Base-by-base conservation (phyloP, 2,329 filamentous ascomycete genomes). In the Acrodontium crateriforme region DNA sequence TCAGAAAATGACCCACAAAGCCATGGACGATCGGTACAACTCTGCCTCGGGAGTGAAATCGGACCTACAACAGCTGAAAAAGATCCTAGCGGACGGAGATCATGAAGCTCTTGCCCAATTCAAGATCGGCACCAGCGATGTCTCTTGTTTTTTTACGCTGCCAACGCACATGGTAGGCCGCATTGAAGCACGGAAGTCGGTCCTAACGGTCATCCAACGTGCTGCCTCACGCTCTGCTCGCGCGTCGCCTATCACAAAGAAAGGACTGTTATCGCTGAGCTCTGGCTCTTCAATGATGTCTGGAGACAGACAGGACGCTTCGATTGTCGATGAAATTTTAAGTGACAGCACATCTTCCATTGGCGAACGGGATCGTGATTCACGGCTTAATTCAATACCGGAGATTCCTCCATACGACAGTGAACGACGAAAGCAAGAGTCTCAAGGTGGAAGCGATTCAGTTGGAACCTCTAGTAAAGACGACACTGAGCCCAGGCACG, bases 91-190 rank as follows among this genome's bases (percentile, higher is more conserved):
- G 3, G 72, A 83, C 42, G 85, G 83, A 11, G 76, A 93, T 42
- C 65, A 68, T 35, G 59, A 70, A 28, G 73, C 74, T 1, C 60
- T 94, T 29, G 73, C 72, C 34, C 67, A 76, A 20, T 91, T 82
- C 63, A 65, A 71, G 37, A 74, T 91, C 34, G 85, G 72, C 9
- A 71, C 74, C n/a, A 81, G 75, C 32, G 87, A 95, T 52, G 74
- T 93, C 0, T 92, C 83, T 1, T 91, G 84, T 4, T 89, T 91
- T 48, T 94, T 94, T 55, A 78, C 84, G 40, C 66, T 94, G 12
- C 87, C 87, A 0, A 70, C 73, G 1, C 65, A 67, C 32, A 83
- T 91, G 65, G 79, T 93, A 39, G 87, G 87, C 3, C 71, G 85
- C 18, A 65, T 76, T 16, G 63, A 70, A 36, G 82, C 93, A 49